phyloP scores from a whole-genome alignment of 805 yeast species.

The Candida anglica region DNA sequence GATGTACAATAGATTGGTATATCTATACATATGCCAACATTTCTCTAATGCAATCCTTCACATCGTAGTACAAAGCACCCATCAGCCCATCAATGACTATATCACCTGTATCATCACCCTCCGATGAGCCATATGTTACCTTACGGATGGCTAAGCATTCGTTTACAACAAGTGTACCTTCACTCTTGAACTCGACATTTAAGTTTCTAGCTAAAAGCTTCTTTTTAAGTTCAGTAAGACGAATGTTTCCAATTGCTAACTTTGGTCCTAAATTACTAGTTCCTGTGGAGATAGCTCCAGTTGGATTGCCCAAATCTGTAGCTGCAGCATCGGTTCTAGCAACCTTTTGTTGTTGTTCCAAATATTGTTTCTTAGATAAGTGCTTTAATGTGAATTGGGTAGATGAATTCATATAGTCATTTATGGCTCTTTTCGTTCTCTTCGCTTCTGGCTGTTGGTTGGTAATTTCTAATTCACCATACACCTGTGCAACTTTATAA shows the following conservation, averaged over 20 bases:
- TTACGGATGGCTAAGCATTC: conserved; percentile 72
- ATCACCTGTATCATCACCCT: conserved; percentile 64
- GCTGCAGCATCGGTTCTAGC: background rate
- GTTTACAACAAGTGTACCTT: conserved; percentile 86
- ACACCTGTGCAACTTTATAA: conserved; percentile 75
- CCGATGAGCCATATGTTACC: conserved; percentile 36
- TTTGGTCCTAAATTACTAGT: conserved; percentile 33
- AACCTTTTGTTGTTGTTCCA: conserved; percentile 8
- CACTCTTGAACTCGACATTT: conserved; percentile 86
- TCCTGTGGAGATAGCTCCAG: background rate
- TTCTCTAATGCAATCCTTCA: conserved; percentile 64
- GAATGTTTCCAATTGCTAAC: conserved; percentile 83
- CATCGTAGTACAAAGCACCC: conserved; percentile 71
- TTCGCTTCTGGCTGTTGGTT: conserved; percentile 15
- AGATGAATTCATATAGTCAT: conserved; percentile 26
- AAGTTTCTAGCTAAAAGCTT: conserved; percentile 55
- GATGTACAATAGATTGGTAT: too few relatives aligned
- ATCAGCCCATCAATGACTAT: conserved; percentile 82
- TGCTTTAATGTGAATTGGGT: conserved; percentile 29
- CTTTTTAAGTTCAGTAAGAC: conserved; percentile 74
- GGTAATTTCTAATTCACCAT: conserved; percentile 54
- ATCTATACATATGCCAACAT: conserved; percentile 76
- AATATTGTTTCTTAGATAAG: conserved; percentile 12
- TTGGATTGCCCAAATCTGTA: background rate
- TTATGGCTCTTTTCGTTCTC: conserved; percentile 13